A percentile compares a stretch with the other conserved stretches of the same genome.
Evolutionary conservation across 148 eudicot genomes (phyloP).

Genomic region (Diospyros lotus): DNA sequence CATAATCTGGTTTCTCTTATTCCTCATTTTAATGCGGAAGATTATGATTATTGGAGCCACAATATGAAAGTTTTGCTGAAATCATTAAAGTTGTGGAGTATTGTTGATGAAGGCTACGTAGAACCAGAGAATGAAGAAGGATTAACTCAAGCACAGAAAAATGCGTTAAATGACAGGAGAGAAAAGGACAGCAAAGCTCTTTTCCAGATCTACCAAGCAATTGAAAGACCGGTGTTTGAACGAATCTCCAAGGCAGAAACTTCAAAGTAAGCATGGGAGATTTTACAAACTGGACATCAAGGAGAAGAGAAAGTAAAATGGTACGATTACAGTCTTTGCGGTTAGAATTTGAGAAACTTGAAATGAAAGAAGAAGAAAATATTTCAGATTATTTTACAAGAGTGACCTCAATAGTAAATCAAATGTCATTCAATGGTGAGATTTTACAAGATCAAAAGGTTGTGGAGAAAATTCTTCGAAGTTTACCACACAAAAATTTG

Average conservation of each 20-base stretch:
- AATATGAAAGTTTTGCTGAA: not conserved
- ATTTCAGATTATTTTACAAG: too few relatives aligned
- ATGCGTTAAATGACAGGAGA: not conserved
- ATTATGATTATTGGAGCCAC: not conserved
- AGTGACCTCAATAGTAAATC: too few relatives aligned
- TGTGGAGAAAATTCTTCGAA: too few relatives aligned
- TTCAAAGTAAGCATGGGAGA: not conserved
- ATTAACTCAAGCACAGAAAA: not conserved
- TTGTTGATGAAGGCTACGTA: not conserved
- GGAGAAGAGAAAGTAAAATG: not conserved
- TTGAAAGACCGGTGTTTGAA: not conserved
- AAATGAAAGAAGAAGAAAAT: not conserved
- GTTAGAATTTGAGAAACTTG: not conserved
- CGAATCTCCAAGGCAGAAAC: not conserved
- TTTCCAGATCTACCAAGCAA: not conserved
- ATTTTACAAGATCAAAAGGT: not conserved
- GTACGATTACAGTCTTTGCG: not conserved
- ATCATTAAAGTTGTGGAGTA: not conserved
- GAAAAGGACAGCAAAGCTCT: not conserved
- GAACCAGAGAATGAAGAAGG: not conserved
- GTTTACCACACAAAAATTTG: too few relatives aligned
- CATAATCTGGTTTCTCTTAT: not conserved
- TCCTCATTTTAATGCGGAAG: not conserved
- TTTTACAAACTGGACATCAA: not conserved
- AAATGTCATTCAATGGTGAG: too few relatives aligned